Evolutionary conservation across 2,329 filamentous ascomycete genomes (phyloP).

Genomic region (Penicillium corylophilum): DNA sequence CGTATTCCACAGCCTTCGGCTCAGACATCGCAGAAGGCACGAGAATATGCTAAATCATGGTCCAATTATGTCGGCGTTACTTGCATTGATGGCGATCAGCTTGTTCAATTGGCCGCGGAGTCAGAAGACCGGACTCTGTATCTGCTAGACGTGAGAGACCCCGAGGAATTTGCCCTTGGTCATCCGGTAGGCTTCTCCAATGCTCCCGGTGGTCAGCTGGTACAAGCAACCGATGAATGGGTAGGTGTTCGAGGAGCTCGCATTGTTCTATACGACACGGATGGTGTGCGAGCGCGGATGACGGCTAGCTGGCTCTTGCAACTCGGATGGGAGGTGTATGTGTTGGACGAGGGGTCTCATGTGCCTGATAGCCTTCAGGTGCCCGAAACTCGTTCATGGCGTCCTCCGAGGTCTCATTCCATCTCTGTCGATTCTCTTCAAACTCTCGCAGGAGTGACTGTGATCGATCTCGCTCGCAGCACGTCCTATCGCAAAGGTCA

Average conservation of each 20-base stretch:
- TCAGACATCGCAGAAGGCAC: slow-evolving; percentile 9
- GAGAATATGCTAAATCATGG: slow-evolving; percentile 10
- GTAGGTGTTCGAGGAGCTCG: slow-evolving; percentile 30
- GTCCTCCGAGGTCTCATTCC: not conserved
- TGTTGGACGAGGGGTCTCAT: slow-evolving; percentile 17
- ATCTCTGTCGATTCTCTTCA: slow-evolving; percentile 15
- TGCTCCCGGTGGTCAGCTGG: slow-evolving; percentile 33
- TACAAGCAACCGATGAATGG: slow-evolving; percentile 36
- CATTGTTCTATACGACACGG: slow-evolving; percentile 31
- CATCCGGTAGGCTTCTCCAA: slow-evolving; percentile 28
- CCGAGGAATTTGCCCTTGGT: slow-evolving; percentile 25
- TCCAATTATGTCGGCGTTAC: slow-evolving; percentile 11
- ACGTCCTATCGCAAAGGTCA: slow-evolving; percentile 31
- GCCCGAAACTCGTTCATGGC: not conserved
- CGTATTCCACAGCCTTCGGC: slow-evolving; percentile 13
- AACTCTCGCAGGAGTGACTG: slow-evolving; percentile 11
- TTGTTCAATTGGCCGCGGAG: slow-evolving; percentile 11
- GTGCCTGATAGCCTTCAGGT: slow-evolving; percentile 9
- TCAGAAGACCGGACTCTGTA: slow-evolving; percentile 24
- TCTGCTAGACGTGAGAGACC: slow-evolving; percentile 32
- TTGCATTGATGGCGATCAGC: not conserved
- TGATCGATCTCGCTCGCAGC: slow-evolving; percentile 32
- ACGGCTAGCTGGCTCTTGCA: slow-evolving; percentile 32
- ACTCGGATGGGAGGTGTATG: slow-evolving; percentile 33
- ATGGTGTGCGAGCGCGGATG: slow-evolving; percentile 31